Conservation (phyloP, 2,329 filamentous ascomycete genomes). For the Penicillium hesseltinei region DNA sequence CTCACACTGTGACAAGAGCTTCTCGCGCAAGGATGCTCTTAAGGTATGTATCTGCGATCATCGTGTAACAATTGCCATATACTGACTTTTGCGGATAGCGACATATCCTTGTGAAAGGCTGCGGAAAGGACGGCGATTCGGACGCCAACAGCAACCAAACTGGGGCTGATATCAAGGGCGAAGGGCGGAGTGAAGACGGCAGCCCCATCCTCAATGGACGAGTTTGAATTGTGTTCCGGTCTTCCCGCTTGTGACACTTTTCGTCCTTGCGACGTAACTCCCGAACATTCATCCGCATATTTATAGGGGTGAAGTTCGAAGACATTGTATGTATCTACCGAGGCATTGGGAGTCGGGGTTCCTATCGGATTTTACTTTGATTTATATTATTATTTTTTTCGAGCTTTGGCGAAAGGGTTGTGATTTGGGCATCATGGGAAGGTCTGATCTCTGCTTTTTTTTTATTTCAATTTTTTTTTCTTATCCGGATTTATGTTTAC, state of each 20-base stretch:
- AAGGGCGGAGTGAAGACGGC: slow-evolving; percentile 24
- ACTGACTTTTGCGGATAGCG: slow-evolving; percentile 44
- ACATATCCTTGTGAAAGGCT: slow-evolving; percentile 67
- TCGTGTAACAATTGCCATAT: background rate
- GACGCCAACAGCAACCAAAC: slow-evolving; percentile 14
- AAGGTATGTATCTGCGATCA: slow-evolving; percentile 66
- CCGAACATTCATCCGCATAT: slow-evolving; percentile 14
- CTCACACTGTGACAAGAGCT: slow-evolving; percentile 88
- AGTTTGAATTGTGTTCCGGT: slow-evolving; percentile 3
- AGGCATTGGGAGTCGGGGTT: slow-evolving; percentile 18
- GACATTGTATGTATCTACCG: slow-evolving; percentile 14
- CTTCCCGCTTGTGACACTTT: slow-evolving; percentile 10
- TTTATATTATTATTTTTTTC: slow-evolving; percentile 6
- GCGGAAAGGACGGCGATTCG: slow-evolving; percentile 52
- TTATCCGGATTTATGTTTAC: slow-evolving; percentile 12
- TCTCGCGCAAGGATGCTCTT: slow-evolving; percentile 91
- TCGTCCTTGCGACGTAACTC: background rate
- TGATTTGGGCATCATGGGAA: slow-evolving; percentile 20
- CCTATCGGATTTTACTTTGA: slow-evolving; percentile 7
- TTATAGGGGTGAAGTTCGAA: slow-evolving; percentile 1
- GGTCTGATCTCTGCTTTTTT: slow-evolving; percentile 9
- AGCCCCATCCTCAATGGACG: slow-evolving; percentile 22
- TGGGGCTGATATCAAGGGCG: slow-evolving; percentile 14
- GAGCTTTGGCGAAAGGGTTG: slow-evolving; percentile 18
- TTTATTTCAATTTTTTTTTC: slow-evolving; percentile 5